Conservation (phyloP, 1,284 basidiomycete genomes). For the Sporisorium graminicola region DNA sequence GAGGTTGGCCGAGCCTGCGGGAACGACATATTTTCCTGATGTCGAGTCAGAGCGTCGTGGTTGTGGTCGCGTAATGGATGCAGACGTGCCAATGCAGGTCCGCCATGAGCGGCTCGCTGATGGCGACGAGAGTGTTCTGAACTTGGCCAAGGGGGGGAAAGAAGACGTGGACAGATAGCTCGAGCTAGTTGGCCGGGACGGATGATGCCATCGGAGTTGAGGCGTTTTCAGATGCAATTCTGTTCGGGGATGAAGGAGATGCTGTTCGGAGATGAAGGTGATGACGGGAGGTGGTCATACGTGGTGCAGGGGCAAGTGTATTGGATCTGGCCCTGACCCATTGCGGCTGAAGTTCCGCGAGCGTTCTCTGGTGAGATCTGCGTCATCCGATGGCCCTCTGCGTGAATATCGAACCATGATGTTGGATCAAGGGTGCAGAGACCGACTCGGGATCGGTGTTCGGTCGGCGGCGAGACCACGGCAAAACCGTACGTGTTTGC, state of each 20-base stretch:
- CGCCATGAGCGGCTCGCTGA: not conserved
- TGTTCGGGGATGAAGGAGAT: not conserved
- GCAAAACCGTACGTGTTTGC: not conserved
- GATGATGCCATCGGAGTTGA: not conserved
- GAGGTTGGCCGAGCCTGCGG: constrained; percentile 5
- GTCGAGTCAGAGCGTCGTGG: not conserved
- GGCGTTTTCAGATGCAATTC: not conserved
- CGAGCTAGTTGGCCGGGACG: not conserved
- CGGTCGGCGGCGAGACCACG: not conserved
- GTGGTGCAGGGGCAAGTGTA: not conserved
- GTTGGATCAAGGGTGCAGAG: not conserved
- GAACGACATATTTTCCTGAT: not conserved
- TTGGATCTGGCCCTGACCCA: no score
- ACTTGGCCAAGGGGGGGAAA: no score
- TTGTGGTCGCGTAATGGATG: no score
- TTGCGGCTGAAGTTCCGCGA: constrained; percentile 8
- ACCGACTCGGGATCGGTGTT: not conserved
- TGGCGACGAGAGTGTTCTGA: no score
- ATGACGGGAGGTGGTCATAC: not conserved
- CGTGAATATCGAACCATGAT: not conserved
- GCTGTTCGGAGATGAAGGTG: not conserved
- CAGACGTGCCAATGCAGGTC: not conserved
- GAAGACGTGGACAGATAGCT: no score
- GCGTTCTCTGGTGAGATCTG: no score
- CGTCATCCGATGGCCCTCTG: not conserved